phyloP scores from a whole-genome alignment of 2,329 filamentous ascomycete species.

The Scleromitrula shiraiana region DNA sequence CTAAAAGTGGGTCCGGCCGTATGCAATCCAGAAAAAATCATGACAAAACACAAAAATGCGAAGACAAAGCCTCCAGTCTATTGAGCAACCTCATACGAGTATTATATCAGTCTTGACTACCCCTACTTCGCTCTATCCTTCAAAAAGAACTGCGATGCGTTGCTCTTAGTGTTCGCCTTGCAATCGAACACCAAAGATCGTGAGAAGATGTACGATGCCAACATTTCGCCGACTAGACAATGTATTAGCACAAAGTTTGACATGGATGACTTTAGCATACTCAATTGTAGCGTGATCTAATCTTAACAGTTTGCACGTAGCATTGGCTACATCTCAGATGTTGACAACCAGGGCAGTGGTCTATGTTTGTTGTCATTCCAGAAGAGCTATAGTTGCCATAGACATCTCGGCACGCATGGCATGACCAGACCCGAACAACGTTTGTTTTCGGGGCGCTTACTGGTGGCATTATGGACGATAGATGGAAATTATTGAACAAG shows the following conservation, averaged over 20 bases:
- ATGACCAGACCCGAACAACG: not conserved
- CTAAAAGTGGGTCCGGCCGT: not conserved
- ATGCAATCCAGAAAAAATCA: not conserved
- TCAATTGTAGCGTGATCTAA: not conserved
- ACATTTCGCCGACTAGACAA: not conserved
- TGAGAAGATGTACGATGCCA: too few relatives aligned
- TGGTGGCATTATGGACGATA: not conserved
- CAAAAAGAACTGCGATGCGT: not conserved
- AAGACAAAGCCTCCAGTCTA: not conserved
- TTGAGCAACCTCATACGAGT: too few relatives aligned
- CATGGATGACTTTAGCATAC: not conserved
- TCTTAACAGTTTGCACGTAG: not conserved
- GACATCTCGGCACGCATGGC: not conserved
- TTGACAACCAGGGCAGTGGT: not conserved
- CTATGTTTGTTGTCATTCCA: constrained; percentile 3
- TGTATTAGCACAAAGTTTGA: not conserved
- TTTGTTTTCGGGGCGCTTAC: not conserved
- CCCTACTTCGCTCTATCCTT: too few relatives aligned
- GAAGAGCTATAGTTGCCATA: not conserved
- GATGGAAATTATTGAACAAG: not conserved
- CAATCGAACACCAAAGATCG: too few relatives aligned
- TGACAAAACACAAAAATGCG: not conserved
- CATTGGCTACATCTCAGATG: not conserved
- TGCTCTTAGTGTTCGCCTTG: too few relatives aligned
- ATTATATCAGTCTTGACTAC: too few relatives aligned